Conservation (phyloP, 2,329 filamentous ascomycete species). For the Calonectria hongkongensis region DNA sequence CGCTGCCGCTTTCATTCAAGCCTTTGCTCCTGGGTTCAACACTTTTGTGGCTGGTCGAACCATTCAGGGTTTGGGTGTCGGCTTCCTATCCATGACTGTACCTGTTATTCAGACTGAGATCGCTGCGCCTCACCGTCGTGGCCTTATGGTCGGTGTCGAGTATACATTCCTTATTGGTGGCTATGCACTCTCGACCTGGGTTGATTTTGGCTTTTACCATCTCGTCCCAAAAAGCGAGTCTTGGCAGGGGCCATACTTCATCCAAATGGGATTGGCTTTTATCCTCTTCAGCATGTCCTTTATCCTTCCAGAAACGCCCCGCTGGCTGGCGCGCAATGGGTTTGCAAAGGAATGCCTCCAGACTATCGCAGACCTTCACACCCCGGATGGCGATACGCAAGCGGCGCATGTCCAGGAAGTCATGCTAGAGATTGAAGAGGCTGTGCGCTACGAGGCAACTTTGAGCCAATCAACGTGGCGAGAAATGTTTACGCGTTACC, state of each 20-base stretch:
- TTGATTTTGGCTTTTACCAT: conserved; percentile 43
- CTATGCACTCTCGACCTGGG: conserved; percentile 44
- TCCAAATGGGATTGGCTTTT: conserved; percentile 41
- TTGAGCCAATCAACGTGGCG: conserved; percentile 42
- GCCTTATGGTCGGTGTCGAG: conserved; percentile 44
- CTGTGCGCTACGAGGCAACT: conserved; percentile 40
- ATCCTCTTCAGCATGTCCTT: conserved; percentile 43
- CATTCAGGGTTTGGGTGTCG: conserved; percentile 41
- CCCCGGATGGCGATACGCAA: conserved; percentile 57
- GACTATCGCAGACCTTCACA: conserved; percentile 63
- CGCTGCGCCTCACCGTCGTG: conserved; percentile 43
- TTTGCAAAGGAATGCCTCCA: conserved; percentile 57
- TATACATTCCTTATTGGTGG: conserved; percentile 45
- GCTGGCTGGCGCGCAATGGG: conserved; percentile 63
- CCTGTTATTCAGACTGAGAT: conserved; percentile 46
- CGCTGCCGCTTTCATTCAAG: conserved; percentile 43
- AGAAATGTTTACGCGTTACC: conserved; percentile 65
- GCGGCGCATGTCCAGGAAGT: conserved; percentile 60
- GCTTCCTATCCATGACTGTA: conserved; percentile 44
- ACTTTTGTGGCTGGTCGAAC: conserved; percentile 39
- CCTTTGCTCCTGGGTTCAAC: conserved; percentile 40
- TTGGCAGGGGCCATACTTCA: conserved; percentile 44
- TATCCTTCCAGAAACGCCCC: conserved; percentile 59
- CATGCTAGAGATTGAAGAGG: conserved; percentile 49
- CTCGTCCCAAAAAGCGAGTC: conserved; percentile 37